These are phyloP conservation scores for Arthromyces matolae DNA, from an alignment of 768 basidiomycete species.

Conservation along the genomic window DNA sequence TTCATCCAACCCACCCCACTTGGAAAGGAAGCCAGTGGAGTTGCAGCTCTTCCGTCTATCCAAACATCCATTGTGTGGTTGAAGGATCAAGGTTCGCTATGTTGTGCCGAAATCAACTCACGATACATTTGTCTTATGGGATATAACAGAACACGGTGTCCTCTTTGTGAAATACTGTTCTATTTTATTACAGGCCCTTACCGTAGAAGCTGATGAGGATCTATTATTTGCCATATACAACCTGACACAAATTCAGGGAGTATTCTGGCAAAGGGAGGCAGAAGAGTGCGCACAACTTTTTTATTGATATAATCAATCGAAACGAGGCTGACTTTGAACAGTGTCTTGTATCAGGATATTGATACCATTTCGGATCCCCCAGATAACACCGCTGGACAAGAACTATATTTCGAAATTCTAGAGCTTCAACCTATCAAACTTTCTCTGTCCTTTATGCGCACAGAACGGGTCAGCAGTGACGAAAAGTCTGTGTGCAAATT, in stretches of 20 bases:
- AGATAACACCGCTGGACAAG: conserved; percentile 61
- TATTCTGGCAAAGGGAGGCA: conserved; percentile 77
- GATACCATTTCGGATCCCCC: conserved; percentile 70
- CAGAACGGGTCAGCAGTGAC: conserved; percentile 88
- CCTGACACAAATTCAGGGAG: conserved; percentile 86
- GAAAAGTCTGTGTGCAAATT: conserved; percentile 63
- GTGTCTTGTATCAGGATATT: conserved; percentile 69
- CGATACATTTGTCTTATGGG: neutral
- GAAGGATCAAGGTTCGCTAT: conserved; percentile 79
- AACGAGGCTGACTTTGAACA: conserved; percentile 22
- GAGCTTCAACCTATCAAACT: conserved; percentile 93
- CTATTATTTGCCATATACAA: conserved; percentile 90
- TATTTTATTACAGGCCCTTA: conserved; percentile 87
- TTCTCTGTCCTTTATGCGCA: conserved; percentile 94
- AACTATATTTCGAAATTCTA: conserved; percentile 93
- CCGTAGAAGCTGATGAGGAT: conserved; percentile 96
- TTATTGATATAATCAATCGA: neutral
- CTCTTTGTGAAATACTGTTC: conserved; percentile 98
- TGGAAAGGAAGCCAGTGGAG: conserved; percentile 65
- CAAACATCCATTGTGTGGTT: conserved; percentile 86
- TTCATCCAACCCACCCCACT: conserved; percentile 92
- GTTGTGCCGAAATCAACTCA: neutral
- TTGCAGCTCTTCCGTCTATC: conserved; percentile 83
- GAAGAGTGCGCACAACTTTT: conserved; percentile 56
- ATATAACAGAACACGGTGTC: conserved; percentile 91